phyloP scores from a whole-genome alignment of 441 rosid species.

The Corymbia calophylla region DNA sequence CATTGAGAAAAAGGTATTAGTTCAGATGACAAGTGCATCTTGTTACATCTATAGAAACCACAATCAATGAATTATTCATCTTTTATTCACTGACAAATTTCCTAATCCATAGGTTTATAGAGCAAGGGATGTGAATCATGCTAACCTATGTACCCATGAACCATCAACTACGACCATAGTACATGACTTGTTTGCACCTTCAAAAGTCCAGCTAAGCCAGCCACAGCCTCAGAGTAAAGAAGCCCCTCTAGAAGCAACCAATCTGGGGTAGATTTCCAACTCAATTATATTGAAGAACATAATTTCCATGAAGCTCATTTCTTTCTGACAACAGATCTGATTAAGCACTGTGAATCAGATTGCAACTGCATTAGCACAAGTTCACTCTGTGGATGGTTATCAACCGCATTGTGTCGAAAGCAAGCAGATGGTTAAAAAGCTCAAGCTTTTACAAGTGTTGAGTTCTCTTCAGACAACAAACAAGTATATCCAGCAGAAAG shows the following conservation, averaged over 20 bases:
- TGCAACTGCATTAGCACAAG: not conserved
- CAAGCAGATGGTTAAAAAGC: not conserved
- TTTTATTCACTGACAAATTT: not conserved
- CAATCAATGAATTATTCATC: not conserved
- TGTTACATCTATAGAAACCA: not conserved
- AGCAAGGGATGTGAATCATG: conserved; percentile 24
- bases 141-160: conserved; percentile 21
- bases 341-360: not conserved
- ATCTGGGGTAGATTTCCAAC: conserved; percentile 39
- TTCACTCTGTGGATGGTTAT: not conserved
- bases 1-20: conserved; percentile 57
- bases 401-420: not conserved
- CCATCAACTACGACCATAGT: conserved; percentile 21
- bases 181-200: conserved; percentile 26
- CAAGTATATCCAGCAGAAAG: not conserved
- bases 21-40: not conserved
- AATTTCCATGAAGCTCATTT: not conserved
- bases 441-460: not conserved
- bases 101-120: conserved; percentile 35
- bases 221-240: conserved; percentile 42
- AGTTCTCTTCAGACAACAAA: not conserved
- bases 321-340: not conserved
- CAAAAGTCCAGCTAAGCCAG: conserved; percentile 56
- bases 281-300: not conserved
- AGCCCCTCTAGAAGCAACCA: conserved; percentile 25